Evolutionary conservation across 352 stramenopile species (phyloP).

Genomic region (Phytophthora tentaculata): DNA sequence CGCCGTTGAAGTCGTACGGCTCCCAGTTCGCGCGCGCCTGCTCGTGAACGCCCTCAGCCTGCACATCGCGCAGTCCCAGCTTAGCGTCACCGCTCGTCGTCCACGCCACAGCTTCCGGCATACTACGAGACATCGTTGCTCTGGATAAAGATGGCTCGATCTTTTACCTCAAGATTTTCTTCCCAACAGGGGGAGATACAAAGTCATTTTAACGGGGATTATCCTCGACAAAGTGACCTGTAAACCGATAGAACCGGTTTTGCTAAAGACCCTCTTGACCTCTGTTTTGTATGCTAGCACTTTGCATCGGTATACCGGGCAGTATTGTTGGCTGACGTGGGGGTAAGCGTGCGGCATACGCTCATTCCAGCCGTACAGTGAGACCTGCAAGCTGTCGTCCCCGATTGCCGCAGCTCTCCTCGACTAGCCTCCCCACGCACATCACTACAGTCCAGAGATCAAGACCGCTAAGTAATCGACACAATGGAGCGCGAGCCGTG

Average conservation of each 20-base stretch:
- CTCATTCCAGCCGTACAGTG: slow-evolving; percentile 14
- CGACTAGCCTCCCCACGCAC: neutral
- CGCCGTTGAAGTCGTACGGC: slow-evolving; percentile 89
- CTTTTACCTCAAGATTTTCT: slow-evolving; percentile 26
- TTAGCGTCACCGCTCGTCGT: slow-evolving; percentile 63
- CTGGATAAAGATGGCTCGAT: slow-evolving; percentile 7
- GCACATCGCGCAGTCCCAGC: slow-evolving; percentile 43
- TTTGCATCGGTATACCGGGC: slow-evolving; percentile 3
- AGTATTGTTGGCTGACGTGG: slow-evolving; percentile 11
- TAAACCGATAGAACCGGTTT: slow-evolving; percentile 11
- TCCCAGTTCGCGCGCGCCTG: slow-evolving; percentile 69
- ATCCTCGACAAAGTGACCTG: neutral
- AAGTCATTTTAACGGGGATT: slow-evolving; percentile 3
- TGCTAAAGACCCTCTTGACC: neutral
- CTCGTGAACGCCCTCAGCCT: slow-evolving; percentile 42
- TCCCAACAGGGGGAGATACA: slow-evolving; percentile 1
- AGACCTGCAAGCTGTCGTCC: slow-evolving; percentile 4
- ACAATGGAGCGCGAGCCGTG: slow-evolving; percentile 95
- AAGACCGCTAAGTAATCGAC: neutral
- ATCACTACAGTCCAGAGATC: slow-evolving; percentile 3
- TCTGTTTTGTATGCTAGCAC: slow-evolving; percentile 5
- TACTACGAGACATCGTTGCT: slow-evolving; percentile 33
- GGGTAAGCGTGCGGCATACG: slow-evolving; percentile 6
- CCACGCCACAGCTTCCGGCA: slow-evolving; percentile 68
- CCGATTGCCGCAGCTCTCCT: slow-evolving; percentile 1